Conservation (phyloP, 2,329 filamentous ascomycete species). For the Botryotinia globosa region DNA sequence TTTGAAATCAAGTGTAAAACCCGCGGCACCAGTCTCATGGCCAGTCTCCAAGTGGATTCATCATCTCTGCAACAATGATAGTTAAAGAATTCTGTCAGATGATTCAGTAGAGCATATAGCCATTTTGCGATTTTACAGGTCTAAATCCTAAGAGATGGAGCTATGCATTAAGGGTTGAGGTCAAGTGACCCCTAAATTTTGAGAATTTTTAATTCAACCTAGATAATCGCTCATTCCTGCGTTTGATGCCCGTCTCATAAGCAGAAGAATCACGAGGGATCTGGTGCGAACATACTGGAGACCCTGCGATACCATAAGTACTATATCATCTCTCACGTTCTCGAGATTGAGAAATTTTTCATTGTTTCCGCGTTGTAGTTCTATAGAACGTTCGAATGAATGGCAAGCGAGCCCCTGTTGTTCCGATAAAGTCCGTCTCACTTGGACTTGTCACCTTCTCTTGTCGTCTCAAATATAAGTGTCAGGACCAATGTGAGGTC, state of each 20-base stretch:
- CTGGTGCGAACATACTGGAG: too few relatives aligned
- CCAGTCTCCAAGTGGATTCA: background rate
- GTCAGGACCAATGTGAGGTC: too few relatives aligned
- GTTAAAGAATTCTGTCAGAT: accelerated
- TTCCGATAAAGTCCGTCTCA: too few relatives aligned
- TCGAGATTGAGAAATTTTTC: too few relatives aligned
- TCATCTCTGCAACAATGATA: background rate
- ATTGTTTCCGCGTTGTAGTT: too few relatives aligned
- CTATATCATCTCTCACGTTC: too few relatives aligned
- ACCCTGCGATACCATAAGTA: too few relatives aligned
- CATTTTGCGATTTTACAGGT: accelerated
- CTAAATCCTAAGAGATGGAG: background rate
- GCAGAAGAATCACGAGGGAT: too few relatives aligned
- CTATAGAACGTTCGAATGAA: too few relatives aligned
- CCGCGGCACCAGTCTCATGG: background rate
- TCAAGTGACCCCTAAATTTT: background rate
- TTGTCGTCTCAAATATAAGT: too few relatives aligned
- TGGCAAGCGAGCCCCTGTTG: too few relatives aligned
- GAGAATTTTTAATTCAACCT: background rate
- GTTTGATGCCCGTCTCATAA: background rate
- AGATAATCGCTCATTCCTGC: background rate
- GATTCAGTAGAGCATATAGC: accelerated
- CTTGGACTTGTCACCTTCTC: too few relatives aligned
- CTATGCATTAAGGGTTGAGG: background rate
- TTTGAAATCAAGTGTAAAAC: background rate